A percentile compares a stretch with the other conserved stretches of the same genome.
Conservation (phyloP, 768 basidiomycete genomes). For the Amanita muscaria region DNA sequence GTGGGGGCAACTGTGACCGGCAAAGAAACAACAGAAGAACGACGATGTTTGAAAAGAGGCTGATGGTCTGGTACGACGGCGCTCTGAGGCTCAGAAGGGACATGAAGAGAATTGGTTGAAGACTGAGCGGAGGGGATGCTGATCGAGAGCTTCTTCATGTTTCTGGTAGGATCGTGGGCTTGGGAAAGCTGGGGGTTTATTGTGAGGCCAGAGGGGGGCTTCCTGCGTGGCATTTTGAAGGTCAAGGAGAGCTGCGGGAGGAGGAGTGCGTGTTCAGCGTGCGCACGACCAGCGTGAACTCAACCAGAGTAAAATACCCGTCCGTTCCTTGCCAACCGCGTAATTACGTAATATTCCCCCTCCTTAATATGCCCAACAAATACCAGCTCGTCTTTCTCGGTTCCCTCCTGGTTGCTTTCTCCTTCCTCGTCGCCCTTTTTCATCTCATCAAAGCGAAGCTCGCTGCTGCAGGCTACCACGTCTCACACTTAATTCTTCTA, state of each 20-base stretch:
- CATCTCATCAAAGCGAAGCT: no score
- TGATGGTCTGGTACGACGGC: conserved; percentile 24
- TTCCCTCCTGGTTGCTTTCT: no score
- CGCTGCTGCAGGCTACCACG: no score
- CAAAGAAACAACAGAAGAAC: conserved; percentile 68
- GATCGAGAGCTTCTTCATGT: conserved; percentile 73
- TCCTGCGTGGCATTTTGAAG: conserved; percentile 13
- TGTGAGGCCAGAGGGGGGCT: conserved; percentile 42
- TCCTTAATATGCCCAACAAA: neutral
- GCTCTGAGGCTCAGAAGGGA: conserved; percentile 27
- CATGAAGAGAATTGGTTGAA: conserved; percentile 42
- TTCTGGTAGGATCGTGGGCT: conserved; percentile 39
- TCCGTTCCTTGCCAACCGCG: no score
- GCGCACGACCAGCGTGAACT: conserved; percentile 13
- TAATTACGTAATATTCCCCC: no score
- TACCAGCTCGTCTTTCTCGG: neutral
- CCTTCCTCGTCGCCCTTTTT: no score
- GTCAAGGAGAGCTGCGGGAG: conserved; percentile 4
- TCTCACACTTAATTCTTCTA: neutral
- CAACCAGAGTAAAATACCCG: no score
- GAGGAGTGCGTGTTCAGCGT: neutral
- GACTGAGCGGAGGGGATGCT: conserved; percentile 54
- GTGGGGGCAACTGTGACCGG: conserved; percentile 39
- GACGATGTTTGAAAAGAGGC: conserved; percentile 30
- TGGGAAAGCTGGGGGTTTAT: conserved; percentile 37